These are phyloP conservation scores for Sinapis alba DNA, from an alignment of 441 rosid genomes.

Conservation along the genomic window DNA sequence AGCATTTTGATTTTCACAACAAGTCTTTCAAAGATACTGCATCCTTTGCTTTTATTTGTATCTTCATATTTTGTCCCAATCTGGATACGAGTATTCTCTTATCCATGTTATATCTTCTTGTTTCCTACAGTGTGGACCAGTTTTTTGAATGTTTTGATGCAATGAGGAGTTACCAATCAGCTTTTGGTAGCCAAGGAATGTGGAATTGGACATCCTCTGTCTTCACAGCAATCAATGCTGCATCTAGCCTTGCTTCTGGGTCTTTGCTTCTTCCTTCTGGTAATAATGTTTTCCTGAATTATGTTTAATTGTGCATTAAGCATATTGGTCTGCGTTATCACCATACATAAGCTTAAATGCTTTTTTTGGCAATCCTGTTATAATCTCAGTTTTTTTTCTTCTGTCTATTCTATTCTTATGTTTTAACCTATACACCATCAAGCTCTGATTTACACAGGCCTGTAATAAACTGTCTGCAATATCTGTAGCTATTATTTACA, in stretches of 20 bases:
- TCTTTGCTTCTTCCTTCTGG: slow-evolving; percentile 87
- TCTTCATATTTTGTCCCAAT: slow-evolving; percentile 18
- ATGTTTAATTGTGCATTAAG: slow-evolving; percentile 19
- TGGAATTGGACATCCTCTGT: slow-evolving; percentile 99
- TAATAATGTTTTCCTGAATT: slow-evolving; percentile 39
- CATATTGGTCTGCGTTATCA: slow-evolving; percentile 14
- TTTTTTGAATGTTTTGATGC: slow-evolving; percentile 98
- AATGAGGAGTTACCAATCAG: slow-evolving; percentile 87
- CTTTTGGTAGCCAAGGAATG: slow-evolving; percentile 92
- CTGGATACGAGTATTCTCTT: slow-evolving; percentile 14
- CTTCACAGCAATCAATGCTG: slow-evolving; percentile 95
- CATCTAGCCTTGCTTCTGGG: slow-evolving; percentile 99
- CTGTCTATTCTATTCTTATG: slow-evolving; percentile 7
- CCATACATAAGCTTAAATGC: background rate
- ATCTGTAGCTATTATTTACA: background rate
- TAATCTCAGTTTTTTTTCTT: slow-evolving; percentile 1
- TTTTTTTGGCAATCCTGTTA: slow-evolving; percentile 8
- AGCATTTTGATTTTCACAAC: slow-evolving; percentile 9
- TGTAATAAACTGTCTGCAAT: slow-evolving; percentile 21
- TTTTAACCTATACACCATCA: slow-evolving; percentile 9
- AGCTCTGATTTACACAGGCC: slow-evolving; percentile 20
- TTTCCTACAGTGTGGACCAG: slow-evolving; percentile 79
- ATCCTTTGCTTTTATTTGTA: slow-evolving; percentile 16
- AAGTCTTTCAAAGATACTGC: slow-evolving; percentile 12
- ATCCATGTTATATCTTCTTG: slow-evolving; percentile 22